Conservation (phyloP, 2,329 filamentous ascomycete species). For the Neocucurbitaria cava region DNA sequence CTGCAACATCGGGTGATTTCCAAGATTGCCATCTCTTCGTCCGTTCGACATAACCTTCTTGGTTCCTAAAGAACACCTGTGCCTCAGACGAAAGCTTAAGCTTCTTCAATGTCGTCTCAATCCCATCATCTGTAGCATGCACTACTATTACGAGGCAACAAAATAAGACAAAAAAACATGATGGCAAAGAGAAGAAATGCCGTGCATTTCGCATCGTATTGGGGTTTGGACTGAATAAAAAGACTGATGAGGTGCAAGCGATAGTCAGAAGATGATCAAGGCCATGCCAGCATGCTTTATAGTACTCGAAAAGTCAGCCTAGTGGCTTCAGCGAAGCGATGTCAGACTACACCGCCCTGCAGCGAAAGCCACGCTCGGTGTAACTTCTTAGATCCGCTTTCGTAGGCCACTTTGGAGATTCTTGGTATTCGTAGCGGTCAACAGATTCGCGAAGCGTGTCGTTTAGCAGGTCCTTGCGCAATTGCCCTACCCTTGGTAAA, state of each 20-base stretch:
- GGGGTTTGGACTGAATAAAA: neutral
- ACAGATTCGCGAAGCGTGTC: too few relatives aligned
- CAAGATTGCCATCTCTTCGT: conserved; percentile 14
- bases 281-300: neutral
- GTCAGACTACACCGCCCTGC: neutral
- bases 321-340: too few relatives aligned
- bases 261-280: neutral
- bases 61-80: neutral
- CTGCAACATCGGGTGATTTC: conserved; percentile 6
- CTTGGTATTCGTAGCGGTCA: too few relatives aligned
- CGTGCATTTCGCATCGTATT: neutral
- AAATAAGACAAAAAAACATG: neutral
- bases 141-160: neutral
- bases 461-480: too few relatives aligned
- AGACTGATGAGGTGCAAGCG: neutral
- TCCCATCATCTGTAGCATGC: neutral
- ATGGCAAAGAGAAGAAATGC: neutral
- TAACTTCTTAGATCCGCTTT: neutral
- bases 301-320: too few relatives aligned
- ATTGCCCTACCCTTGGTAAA: too few relatives aligned
- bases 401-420: too few relatives aligned
- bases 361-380: too few relatives aligned
- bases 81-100: conserved; percentile 6
- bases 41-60: conserved; percentile 3
- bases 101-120: neutral